Base-by-base conservation (phyloP, 73 alveolate species). In the Paraurostyla sp. region DNA sequence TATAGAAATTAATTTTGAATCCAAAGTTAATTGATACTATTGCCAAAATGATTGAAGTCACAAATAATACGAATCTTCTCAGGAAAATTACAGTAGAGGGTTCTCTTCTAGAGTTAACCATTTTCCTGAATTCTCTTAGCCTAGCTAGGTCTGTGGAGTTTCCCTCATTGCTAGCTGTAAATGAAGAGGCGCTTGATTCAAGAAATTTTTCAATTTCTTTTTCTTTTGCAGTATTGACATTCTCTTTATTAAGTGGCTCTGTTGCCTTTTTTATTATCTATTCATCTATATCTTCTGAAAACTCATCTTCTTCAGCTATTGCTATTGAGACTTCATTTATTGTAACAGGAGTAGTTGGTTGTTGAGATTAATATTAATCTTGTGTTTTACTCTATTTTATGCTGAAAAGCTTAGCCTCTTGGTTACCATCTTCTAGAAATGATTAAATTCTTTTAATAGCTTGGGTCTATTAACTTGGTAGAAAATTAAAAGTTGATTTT, bases 81-180 rank as follows among this genome's bases (percentile, higher is more conserved):
- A 73, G 59, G 49, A 73, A 73, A 15, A 73, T 73, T 9, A 73
- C 87, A 13, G 68, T 73, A 1, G 32, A 45, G 9, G 87, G 87
- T 45, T 73, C 68, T 33, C 46, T 73, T 27, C 87, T 6, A 48
- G 71, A n/a, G 71, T 45, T 73, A 6, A 73, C 87, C 87, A 73
- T 45, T 73, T 73, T 73, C 71, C 87, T 73, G 32, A 73, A 73
- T 50, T 73, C 87, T 73, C 71, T 73, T 3, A 73, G 59, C 46
- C 71, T 73, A 18, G 82, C 82, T 6, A 65, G 0, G 33, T 65
- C 82, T 9, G 82, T 65, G 13, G 82, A 65, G 35, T 65, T 65
- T 18, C 43, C 82, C 25, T 65, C 82, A 38, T 65, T 65, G 25
- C 82, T 65, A 13, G 1, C 2, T 22, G 82, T 38, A 7, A 16